These are phyloP conservation scores for Emericellopsis cladophorae DNA, from an alignment of 2,329 filamentous ascomycete species.

Conservation along the genomic window DNA sequence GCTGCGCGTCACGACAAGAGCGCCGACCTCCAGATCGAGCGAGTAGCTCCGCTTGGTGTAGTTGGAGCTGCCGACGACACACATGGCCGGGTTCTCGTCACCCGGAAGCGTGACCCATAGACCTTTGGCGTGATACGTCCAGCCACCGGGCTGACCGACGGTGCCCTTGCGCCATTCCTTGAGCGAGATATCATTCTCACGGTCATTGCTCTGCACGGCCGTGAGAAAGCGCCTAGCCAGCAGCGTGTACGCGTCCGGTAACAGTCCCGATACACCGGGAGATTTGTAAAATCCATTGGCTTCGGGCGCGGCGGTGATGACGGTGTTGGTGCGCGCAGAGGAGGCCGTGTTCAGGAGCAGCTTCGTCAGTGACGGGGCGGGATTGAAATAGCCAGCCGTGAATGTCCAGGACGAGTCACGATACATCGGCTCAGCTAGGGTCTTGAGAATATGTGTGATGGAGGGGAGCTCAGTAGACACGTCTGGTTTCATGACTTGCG, in stretches of 20 bases:
- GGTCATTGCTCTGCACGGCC: constrained; percentile 30
- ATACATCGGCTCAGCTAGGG: constrained; percentile 51
- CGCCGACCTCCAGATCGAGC: constrained; percentile 82
- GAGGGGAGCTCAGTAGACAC: constrained; percentile 82
- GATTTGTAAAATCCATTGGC: constrained; percentile 94
- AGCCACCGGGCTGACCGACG: constrained; percentile 69
- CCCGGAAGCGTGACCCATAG: constrained; percentile 72
- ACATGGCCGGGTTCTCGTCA: constrained; percentile 58
- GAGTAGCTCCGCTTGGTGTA: constrained; percentile 92
- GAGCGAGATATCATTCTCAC: constrained; percentile 49
- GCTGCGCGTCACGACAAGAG: constrained; percentile 72
- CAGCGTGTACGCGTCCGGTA: constrained; percentile 85
- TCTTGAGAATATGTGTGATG: constrained; percentile 60
- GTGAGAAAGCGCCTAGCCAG: constrained; percentile 73
- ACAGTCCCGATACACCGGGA: constrained; percentile 74
- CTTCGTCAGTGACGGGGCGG: constrained; percentile 69
- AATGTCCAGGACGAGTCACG: constrained; percentile 78
- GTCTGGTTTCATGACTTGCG: constrained; percentile 67
- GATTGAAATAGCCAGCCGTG: constrained; percentile 97
- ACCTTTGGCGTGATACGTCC: constrained; percentile 98
- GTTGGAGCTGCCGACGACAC: constrained; percentile 81
- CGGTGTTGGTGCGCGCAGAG: constrained; percentile 45
- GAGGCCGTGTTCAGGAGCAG: constrained; percentile 63
- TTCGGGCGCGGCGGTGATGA: constrained; percentile 84
- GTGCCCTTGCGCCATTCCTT: constrained; percentile 83